phyloP scores from a whole-genome alignment of 2,329 filamentous ascomycete genomes.

The Xylariaceae sp. region DNA sequence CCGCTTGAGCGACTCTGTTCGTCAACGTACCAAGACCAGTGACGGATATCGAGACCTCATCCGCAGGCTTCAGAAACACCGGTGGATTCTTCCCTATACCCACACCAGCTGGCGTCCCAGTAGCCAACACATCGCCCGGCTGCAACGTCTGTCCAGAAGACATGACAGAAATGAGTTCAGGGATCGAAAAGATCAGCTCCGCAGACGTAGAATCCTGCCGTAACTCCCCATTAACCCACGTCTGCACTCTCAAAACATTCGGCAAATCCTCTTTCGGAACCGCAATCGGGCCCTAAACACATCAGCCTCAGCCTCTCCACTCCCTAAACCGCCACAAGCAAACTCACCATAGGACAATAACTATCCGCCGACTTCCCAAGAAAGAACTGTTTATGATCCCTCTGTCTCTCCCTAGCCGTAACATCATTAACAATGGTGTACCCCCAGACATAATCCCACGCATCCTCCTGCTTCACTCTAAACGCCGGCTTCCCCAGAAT shows the following conservation, averaged over 20 bases:
- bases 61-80: conserved; percentile 9
- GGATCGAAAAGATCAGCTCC: conserved; percentile 12
- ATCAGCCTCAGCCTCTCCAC: not conserved
- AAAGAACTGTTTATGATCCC: conserved; percentile 16
- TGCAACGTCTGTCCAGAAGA: conserved; percentile 11
- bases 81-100: conserved; percentile 14
- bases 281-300: conserved; percentile 11
- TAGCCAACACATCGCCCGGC: conserved; percentile 12
- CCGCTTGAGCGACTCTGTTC: conserved; percentile 7
- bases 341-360: conserved; percentile 14
- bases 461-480: conserved; percentile 7
- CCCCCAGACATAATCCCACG: conserved; percentile 14
- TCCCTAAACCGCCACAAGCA: not conserved
- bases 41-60: conserved; percentile 13
- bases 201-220: conserved; percentile 12
- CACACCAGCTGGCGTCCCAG: conserved; percentile 14
- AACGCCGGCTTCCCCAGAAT: conserved; percentile 12
- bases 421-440: conserved; percentile 15
- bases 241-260: conserved; percentile 9
- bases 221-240: conserved; percentile 9
- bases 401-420: conserved; percentile 11
- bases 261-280: conserved; percentile 12
- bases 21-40: conserved; percentile 10
- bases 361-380: conserved; percentile 15
- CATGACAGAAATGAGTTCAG: conserved; percentile 8